phyloP scores from a whole-genome alignment of 179 eudicot genomes.

The Vitellaria paradoxa region DNA sequence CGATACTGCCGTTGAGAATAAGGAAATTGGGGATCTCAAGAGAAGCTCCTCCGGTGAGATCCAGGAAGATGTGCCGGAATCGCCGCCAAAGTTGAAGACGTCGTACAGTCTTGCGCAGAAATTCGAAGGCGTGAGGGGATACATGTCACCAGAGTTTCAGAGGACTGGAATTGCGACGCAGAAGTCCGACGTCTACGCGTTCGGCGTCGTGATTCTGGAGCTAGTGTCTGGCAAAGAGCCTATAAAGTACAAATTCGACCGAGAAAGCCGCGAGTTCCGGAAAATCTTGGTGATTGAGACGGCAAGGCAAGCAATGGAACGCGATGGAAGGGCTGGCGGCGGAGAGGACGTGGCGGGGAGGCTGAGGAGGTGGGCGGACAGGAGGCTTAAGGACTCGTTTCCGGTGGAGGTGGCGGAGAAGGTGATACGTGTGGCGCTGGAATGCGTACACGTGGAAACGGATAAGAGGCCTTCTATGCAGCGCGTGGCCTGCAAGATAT shows the following conservation, averaged over 20 bases:
- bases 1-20: conserved; percentile 32
- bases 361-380: conserved; percentile 82
- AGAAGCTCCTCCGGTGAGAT: background rate
- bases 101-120: conserved; percentile 30
- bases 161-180: conserved; percentile 52
- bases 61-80: background rate
- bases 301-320: conserved; percentile 38
- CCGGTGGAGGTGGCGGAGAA: conserved; percentile 78
- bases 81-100: conserved; percentile 18
- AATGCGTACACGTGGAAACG: conserved; percentile 70
- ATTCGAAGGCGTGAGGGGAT: conserved; percentile 66
- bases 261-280: conserved; percentile 32
- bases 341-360: conserved; percentile 35
- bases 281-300: conserved; percentile 40
- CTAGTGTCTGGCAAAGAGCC: conserved; percentile 71
- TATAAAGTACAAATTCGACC: conserved; percentile 42
- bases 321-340: too few relatives aligned
- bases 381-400: conserved; percentile 77
- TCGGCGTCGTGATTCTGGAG: conserved; percentile 71
- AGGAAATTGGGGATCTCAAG: background rate
- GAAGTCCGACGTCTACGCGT: conserved; percentile 68
- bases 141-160: conserved; percentile 81
- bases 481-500: conserved; percentile 67
- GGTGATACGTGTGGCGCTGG: conserved; percentile 54
- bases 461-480: conserved; percentile 73